phyloP scores from a whole-genome alignment of 129 eudicot species.

The Artemisia annua region DNA sequence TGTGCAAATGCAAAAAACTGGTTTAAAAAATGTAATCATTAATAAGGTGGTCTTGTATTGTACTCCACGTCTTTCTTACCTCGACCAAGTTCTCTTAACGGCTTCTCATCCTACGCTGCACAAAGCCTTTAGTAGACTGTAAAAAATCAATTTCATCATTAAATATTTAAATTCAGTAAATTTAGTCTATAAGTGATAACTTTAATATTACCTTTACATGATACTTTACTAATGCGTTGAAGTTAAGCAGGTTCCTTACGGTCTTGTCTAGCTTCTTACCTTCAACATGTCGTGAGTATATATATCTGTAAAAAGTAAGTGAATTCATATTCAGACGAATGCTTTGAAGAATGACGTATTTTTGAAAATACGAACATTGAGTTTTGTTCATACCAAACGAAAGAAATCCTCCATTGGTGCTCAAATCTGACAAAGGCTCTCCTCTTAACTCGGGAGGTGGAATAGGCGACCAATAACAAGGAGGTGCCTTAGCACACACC shows the following conservation, averaged over 20 bases:
- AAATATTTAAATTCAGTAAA: not conserved
- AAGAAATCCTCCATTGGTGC: constrained; percentile 93
- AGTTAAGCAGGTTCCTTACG: constrained; percentile 88
- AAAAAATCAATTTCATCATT: constrained; percentile 21
- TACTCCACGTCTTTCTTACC: constrained; percentile 42
- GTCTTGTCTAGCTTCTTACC: constrained; percentile 91
- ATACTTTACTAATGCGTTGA: constrained; percentile 71
- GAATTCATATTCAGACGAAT: not conserved
- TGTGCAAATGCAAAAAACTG: constrained; percentile 8
- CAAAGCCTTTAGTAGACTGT: constrained; percentile 78
- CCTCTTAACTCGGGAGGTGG: constrained; percentile 96
- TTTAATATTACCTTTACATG: constrained; percentile 75
- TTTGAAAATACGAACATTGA: not conserved
- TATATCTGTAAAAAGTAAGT: constrained; percentile 50
- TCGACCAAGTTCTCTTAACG: constrained; percentile 76
- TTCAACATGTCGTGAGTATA: constrained; percentile 58
- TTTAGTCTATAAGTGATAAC: not conserved
- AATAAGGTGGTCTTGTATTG: not conserved
- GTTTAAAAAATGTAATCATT: not conserved
- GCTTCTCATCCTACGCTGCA: constrained; percentile 79
- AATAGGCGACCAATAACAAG: constrained; percentile 91
- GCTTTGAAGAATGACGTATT: not conserved
- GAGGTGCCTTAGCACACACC: constrained; percentile 73
- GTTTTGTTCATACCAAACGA: constrained; percentile 65
- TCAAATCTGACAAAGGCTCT: constrained; percentile 74